A percentile compares a stretch with the other conserved stretches of the same genome.
Evolutionary conservation across 2,329 filamentous ascomycete genomes (phyloP).

Genomic region (Ceratocystis eucalypticola): DNA sequence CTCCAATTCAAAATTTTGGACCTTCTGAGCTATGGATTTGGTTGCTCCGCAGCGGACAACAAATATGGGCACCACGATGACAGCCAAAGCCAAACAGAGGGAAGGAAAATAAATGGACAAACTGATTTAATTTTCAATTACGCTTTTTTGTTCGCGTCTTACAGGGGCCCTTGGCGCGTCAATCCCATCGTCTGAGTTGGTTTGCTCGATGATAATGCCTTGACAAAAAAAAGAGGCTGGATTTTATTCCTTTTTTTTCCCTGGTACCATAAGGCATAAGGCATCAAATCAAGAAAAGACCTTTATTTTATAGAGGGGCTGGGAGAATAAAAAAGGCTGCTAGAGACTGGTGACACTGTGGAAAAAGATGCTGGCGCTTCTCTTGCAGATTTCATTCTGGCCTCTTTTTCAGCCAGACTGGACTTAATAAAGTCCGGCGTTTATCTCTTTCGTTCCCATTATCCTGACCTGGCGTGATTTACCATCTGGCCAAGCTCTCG

Average conservation of each 20-base stretch:
- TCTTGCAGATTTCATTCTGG: neutral
- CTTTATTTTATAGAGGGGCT: neutral
- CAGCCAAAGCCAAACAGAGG: neutral
- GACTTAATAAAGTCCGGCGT: no score
- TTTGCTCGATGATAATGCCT: neutral
- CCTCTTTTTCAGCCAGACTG: no score
- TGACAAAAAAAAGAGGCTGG: neutral
- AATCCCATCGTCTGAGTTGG: neutral
- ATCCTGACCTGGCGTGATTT: neutral
- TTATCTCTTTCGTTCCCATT: no score
- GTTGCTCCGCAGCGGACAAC: slow-evolving; percentile 1
- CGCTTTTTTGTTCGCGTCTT: neutral
- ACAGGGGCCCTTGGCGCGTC: neutral
- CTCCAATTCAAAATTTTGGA: neutral
- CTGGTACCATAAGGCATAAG: neutral
- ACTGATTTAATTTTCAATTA: neutral
- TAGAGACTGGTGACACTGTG: neutral
- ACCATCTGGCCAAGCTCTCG: neutral
- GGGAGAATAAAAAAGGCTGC: neutral
- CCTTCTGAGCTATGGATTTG: neutral
- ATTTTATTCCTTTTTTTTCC: neutral
- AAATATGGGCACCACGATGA: neutral
- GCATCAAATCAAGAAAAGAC: neutral
- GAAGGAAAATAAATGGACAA: neutral
- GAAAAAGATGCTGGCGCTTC: neutral